Conservation (phyloP, 2,329 filamentous ascomycete genomes). For the Harringtonia aguacate region DNA sequence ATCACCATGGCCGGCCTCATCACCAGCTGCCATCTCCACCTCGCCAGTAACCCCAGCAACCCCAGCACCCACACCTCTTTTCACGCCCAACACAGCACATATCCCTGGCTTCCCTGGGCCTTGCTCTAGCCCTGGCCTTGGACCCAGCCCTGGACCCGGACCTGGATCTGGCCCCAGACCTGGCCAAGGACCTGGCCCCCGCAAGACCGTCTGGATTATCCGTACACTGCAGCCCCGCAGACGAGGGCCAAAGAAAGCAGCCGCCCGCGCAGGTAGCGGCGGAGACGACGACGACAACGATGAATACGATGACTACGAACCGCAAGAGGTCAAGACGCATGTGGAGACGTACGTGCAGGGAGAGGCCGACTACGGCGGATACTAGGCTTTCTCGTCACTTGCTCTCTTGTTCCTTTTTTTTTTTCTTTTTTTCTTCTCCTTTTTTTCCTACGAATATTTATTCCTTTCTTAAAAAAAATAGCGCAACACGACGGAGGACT, state of each 20-base stretch:
- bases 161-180: no score
- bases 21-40: no score
- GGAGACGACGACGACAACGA: background rate
- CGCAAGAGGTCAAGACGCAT: conserved; percentile 9
- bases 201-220: conserved; percentile 11
- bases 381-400: background rate
- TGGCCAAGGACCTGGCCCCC: background rate
- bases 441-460: background rate
- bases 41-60: no score
- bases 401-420: background rate
- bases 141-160: no score
- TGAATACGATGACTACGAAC: conserved; percentile 6
- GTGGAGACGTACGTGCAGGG: conserved; percentile 9
- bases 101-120: no score
- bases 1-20: no score
- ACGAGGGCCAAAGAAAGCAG: background rate
- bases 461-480: background rate
- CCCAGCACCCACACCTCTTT: background rate
- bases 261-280: background rate
- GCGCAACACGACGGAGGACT: no score
- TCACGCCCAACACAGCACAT: no score
- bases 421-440: background rate
- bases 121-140: no score
- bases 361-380: background rate
- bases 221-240: conserved; percentile 9